phyloP scores from a whole-genome alignment of 116 monocot genomes.

The Trichopus zeylanicus region DNA sequence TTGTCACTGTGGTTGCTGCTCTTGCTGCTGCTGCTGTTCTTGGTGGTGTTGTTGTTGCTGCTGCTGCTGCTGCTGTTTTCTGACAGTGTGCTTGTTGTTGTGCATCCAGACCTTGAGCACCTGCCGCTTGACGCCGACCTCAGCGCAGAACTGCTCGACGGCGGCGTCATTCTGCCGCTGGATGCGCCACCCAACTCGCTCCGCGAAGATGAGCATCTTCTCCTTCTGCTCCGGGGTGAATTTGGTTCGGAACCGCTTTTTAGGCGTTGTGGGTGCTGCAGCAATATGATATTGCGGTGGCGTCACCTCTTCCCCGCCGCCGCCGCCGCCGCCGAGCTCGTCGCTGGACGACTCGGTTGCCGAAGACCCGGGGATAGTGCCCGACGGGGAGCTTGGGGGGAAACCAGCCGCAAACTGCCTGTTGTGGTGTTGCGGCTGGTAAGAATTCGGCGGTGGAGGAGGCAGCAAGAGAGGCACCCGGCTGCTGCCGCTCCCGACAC shows the following conservation, averaged over 20 bases:
- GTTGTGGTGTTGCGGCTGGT: background rate
- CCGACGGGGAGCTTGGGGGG: background rate
- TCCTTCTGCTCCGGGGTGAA: slow-evolving; percentile 21
- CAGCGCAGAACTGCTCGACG: slow-evolving; percentile 26
- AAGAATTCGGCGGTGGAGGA: background rate
- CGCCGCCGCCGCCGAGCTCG: slow-evolving; percentile 5
- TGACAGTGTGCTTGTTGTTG: slow-evolving; percentile 27
- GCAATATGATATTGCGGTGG: too few relatives aligned
- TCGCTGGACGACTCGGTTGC: slow-evolving; percentile 11
- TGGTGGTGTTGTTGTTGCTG: slow-evolving; percentile 1
- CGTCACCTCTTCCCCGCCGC: background rate
- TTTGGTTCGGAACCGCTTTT: slow-evolving; percentile 12
- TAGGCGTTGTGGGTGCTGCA: background rate
- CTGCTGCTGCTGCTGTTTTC: slow-evolving; percentile 7
- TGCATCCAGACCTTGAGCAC: slow-evolving; percentile 51
- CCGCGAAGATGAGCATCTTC: slow-evolving; percentile 31
- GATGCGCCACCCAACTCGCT: slow-evolving; percentile 31
- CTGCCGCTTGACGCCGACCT: slow-evolving; percentile 29
- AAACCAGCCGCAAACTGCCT: too few relatives aligned
- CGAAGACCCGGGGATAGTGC: background rate
- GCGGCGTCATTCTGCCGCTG: slow-evolving; percentile 25
- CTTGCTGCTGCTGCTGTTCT: background rate
- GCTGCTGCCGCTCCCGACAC: background rate
- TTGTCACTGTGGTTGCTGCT: too few relatives aligned
- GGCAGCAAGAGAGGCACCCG: background rate